Evolutionary conservation across 306 rosid species (phyloP).

Genomic region (Parietaria judaica): DNA sequence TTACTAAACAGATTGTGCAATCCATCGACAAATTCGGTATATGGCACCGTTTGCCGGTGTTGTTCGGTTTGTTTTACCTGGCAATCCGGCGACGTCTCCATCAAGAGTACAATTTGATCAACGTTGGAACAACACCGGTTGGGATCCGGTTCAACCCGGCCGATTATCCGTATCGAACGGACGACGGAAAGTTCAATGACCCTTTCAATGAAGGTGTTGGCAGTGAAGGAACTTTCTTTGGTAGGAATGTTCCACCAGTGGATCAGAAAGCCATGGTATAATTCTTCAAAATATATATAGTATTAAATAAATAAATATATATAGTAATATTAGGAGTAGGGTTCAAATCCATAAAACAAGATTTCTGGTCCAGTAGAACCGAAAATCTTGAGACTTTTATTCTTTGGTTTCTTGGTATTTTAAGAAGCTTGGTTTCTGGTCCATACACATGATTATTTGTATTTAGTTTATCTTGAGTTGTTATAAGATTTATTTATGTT

Average conservation of each 20-base stretch:
- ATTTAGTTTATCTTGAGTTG: no score
- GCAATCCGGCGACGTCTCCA: conserved; percentile 39
- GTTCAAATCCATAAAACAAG: no score
- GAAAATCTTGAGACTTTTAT: no score
- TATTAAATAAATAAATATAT: background rate
- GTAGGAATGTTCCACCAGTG: conserved; percentile 45
- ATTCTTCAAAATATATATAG: background rate
- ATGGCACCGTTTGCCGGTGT: conserved; percentile 48
- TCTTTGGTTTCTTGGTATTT: no score
- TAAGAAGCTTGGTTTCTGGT: no score
- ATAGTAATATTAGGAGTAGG: background rate
- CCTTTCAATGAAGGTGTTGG: conserved; percentile 51
- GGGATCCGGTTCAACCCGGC: conserved; percentile 39
- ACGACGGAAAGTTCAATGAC: conserved; percentile 40
- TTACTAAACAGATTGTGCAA: conserved; percentile 37
- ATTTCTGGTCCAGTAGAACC: no score
- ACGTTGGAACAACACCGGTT: conserved; percentile 38
- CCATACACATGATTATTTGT: no score
- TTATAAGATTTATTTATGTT: no score
- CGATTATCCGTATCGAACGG: conserved; percentile 41
- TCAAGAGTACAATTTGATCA: conserved; percentile 42
- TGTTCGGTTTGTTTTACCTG: conserved; percentile 33
- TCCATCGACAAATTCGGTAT: conserved; percentile 42
- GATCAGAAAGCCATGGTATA: conserved; percentile 38
- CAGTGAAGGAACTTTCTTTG: conserved; percentile 44